Percentiles rank a stretch among this genome's conserved stretches.
Evolutionary conservation across 306 rosid genomes (phyloP).

Genomic region (Vigna radiata): DNA sequence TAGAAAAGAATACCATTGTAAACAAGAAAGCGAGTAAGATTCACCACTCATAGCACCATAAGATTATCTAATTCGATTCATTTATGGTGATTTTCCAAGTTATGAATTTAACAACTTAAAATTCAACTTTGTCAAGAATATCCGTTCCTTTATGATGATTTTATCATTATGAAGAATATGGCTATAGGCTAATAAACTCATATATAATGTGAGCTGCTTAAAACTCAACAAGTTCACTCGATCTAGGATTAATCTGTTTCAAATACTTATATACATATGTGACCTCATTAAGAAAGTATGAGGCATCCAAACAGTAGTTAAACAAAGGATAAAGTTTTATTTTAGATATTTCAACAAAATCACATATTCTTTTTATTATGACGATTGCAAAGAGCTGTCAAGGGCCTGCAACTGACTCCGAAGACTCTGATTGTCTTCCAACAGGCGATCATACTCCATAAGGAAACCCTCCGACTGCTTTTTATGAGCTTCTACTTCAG

Average conservation of each 20-base stretch:
- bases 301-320: conserved; percentile 21
- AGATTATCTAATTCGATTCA: too few relatives aligned
- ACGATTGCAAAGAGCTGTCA: conserved; percentile 55
- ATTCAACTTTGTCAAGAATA: not conserved
- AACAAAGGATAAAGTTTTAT: conserved; percentile 36
- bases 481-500: conserved; percentile 78
- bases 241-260: not conserved
- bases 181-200: conserved; percentile 9
- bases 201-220: conserved; percentile 38
- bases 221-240: not conserved
- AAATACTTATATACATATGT: conserved; percentile 37
- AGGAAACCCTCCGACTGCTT: conserved; percentile 90
- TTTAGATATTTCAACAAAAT: conserved; percentile 22
- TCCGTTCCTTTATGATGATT: not conserved
- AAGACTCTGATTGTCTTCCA: conserved; percentile 83
- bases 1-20: too few relatives aligned
- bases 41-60: too few relatives aligned
- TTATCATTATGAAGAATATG: not conserved
- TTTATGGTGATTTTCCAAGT: not conserved
- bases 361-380: conserved; percentile 58
- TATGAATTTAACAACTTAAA: conserved; percentile 11
- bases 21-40: too few relatives aligned
- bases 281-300: conserved; percentile 36
- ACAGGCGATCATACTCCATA: conserved; percentile 85
- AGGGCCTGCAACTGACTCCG: conserved; percentile 72